A percentile compares a stretch with the other conserved stretches of the same genome.
These are phyloP conservation scores for Aspergillus biplanus DNA, from an alignment of 495 filamentous ascomycete genomes.

Conservation along the genomic window DNA sequence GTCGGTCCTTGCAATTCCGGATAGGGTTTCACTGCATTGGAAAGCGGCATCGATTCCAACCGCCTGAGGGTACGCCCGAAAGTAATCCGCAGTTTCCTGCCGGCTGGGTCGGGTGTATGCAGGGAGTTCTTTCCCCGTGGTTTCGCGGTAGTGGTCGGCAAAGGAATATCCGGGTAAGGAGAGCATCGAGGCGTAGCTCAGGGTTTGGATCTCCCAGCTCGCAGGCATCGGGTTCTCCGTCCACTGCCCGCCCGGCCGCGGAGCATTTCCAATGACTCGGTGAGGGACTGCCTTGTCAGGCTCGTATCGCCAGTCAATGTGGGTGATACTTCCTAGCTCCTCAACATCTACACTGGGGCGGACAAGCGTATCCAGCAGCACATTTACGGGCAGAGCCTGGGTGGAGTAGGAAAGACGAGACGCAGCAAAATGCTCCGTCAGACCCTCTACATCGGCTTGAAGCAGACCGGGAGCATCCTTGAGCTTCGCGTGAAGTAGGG, in stretches of 20 bases:
- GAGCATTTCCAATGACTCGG: slow-evolving; percentile 58
- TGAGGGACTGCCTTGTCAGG: slow-evolving; percentile 59
- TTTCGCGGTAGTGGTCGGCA: slow-evolving; percentile 52
- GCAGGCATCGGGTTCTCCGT: slow-evolving; percentile 57
- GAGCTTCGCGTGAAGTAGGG: slow-evolving; percentile 61
- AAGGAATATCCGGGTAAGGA: slow-evolving; percentile 67
- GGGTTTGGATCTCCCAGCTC: slow-evolving; percentile 60
- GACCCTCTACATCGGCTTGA: slow-evolving; percentile 45
- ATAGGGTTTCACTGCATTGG: slow-evolving; percentile 45
- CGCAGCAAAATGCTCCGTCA: slow-evolving; percentile 65
- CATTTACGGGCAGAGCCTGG: slow-evolving; percentile 67
- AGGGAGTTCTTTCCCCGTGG: slow-evolving; percentile 46
- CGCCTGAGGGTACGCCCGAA: slow-evolving; percentile 56
- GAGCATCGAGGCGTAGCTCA: slow-evolving; percentile 70
- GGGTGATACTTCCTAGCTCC: slow-evolving; percentile 49
- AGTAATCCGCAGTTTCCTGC: slow-evolving; percentile 61
- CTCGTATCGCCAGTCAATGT: slow-evolving; percentile 59
- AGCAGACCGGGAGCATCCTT: slow-evolving; percentile 46
- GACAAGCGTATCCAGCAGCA: slow-evolving; percentile 65
- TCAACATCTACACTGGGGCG: slow-evolving; percentile 67
- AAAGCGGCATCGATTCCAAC: slow-evolving; percentile 58
- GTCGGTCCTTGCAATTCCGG: slow-evolving; percentile 46
- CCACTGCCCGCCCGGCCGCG: slow-evolving; percentile 65
- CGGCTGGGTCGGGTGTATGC: slow-evolving; percentile 62
- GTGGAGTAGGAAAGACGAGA: slow-evolving; percentile 66